A percentile compares a stretch with the other conserved stretches of the same genome.
These are phyloP conservation scores for Blastocystis sp. DNA, from an alignment of 352 stramenopile genomes.

Conservation along the genomic window DNA sequence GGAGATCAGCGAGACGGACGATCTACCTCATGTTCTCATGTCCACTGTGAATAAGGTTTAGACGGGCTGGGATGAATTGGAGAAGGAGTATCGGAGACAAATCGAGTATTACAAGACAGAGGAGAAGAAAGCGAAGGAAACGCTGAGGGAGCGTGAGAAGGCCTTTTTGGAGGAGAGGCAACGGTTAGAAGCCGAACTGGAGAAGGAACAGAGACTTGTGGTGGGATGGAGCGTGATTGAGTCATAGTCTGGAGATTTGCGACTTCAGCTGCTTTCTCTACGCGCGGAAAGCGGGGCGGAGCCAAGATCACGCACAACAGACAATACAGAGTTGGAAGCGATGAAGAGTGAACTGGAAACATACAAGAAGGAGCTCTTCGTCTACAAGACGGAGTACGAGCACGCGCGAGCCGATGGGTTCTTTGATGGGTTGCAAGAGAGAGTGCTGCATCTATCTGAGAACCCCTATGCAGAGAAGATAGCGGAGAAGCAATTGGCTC, in stretches of 20 bases:
- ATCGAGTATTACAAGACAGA: constrained; percentile 52
- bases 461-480: neutral
- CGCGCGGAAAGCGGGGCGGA: neutral
- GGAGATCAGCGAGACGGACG: neutral
- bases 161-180: constrained; percentile 18
- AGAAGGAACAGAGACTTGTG: constrained; percentile 26
- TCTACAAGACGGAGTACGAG: constrained; percentile 5
- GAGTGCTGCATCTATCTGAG: constrained; percentile 26
- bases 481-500: neutral
- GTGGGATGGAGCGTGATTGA: neutral
- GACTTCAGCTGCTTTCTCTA: constrained; percentile 26
- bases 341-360: neutral
- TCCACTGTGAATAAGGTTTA: neutral
- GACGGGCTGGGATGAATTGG: constrained; percentile 11
- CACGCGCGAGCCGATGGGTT: neutral
- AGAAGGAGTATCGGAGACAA: constrained; percentile 41
- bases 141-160: constrained; percentile 18
- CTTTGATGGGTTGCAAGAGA: neutral
- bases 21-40: neutral
- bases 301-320: neutral
- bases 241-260: constrained; percentile 47
- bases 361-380: neutral
- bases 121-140: constrained; percentile 44
- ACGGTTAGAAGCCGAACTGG: constrained; percentile 22
- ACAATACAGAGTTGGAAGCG: neutral